Evolutionary conservation across 805 yeast species (phyloP).

Genomic region (Monosporozyma solicola): DNA sequence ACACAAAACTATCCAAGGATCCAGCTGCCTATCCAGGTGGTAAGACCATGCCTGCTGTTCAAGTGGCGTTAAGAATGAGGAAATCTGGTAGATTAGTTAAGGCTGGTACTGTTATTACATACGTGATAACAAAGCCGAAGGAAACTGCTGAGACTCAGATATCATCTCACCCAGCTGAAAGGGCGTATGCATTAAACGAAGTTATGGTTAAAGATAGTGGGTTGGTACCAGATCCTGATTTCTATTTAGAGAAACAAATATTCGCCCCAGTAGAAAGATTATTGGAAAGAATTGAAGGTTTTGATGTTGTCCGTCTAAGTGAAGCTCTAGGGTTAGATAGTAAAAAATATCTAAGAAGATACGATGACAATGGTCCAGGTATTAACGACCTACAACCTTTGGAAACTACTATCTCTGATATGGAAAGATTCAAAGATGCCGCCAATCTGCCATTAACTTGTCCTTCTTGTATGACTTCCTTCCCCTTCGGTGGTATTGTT

Average conservation of each 20-base stretch:
- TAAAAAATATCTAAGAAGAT: slow-evolving; percentile 42
- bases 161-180: slow-evolving; percentile 43
- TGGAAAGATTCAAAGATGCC: slow-evolving; percentile 69
- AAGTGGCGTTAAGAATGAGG: slow-evolving; percentile 75
- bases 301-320: slow-evolving; percentile 73
- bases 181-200: slow-evolving; percentile 79
- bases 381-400: slow-evolving; percentile 53
- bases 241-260: slow-evolving; percentile 80
- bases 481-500: slow-evolving; percentile 68
- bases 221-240: slow-evolving; percentile 63
- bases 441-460: slow-evolving; percentile 51
- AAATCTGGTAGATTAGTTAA: slow-evolving; percentile 78
- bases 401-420: slow-evolving; percentile 72
- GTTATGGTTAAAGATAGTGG: slow-evolving; percentile 43
- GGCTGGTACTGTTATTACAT: slow-evolving; percentile 87
- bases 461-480: slow-evolving; percentile 44
- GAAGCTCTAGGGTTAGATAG: slow-evolving; percentile 70
- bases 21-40: slow-evolving; percentile 78
- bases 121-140: slow-evolving; percentile 51
- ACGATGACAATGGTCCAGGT: slow-evolving; percentile 19
- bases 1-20: slow-evolving; percentile 83
- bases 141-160: slow-evolving; percentile 21
- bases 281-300: slow-evolving; percentile 76
- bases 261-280: slow-evolving; percentile 86
- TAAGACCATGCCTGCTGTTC: slow-evolving; percentile 79